These are phyloP conservation scores for Coemansia sp. DNA, from an alignment of 192 early-diverging fungal species.

Conservation along the genomic window DNA sequence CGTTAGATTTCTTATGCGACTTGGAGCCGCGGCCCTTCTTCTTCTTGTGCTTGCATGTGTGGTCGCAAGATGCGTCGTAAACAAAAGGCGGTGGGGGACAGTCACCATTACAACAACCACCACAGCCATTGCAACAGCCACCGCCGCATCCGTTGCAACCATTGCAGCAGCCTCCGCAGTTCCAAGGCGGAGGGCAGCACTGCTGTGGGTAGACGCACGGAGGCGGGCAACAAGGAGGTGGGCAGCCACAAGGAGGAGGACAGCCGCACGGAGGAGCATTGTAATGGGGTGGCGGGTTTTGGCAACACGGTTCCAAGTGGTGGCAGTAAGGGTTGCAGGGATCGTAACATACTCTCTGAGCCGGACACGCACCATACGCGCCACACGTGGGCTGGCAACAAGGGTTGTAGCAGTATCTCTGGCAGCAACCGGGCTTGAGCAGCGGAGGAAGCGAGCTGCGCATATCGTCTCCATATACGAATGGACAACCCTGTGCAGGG, in stretches of 20 bases:
- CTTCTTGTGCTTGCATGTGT: constrained; percentile 12
- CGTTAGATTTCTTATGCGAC: constrained; percentile 7
- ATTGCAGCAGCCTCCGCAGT: constrained; percentile 3
- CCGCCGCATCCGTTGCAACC: constrained; percentile 1
- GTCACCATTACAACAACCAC: constrained; percentile 10
- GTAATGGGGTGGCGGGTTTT: constrained; percentile 24
- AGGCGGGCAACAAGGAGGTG: constrained; percentile 3
- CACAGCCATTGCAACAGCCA: constrained; percentile 12
- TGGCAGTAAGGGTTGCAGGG: constrained; percentile 14
- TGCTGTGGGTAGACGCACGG: constrained; percentile 25
- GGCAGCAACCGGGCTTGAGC: constrained; percentile 18
- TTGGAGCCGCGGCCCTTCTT: constrained; percentile 10
- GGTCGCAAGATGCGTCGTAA: constrained; percentile 30
- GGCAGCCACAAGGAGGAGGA: constrained; percentile 26
- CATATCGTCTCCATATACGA: constrained; percentile 26
- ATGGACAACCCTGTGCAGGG: constrained; percentile 40
- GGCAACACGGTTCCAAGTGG: constrained; percentile 32
- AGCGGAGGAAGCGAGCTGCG: constrained; percentile 21
- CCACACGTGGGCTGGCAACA: constrained; percentile 37
- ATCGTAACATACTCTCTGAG: constrained; percentile 24
- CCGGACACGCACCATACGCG: constrained; percentile 16
- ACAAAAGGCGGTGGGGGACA: constrained; percentile 36
- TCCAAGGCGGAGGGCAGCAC: constrained; percentile 16
- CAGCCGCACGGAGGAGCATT: constrained; percentile 23
- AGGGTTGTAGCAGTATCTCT: constrained; percentile 38